These are phyloP conservation scores for Ploettnerulaceae sp. DNA, from an alignment of 2,329 filamentous ascomycete genomes.

Conservation along the genomic window DNA sequence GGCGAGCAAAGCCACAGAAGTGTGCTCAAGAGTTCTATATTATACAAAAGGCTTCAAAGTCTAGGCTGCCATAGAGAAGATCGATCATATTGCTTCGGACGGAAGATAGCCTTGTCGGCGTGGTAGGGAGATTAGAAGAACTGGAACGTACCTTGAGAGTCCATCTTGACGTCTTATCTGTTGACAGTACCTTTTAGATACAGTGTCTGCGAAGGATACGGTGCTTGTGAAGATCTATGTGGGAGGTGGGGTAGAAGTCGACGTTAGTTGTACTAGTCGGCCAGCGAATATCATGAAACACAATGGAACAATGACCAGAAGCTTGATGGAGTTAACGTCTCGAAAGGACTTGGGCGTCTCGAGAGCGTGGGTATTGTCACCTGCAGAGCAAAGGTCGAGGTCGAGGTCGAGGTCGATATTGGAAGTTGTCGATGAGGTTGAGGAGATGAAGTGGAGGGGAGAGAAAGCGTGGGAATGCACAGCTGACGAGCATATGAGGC, in stretches of 20 bases:
- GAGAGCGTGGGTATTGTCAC: not conserved
- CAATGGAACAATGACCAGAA: not conserved
- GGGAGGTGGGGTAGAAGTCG: not conserved
- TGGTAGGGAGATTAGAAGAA: not conserved
- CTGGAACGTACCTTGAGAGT: constrained; percentile 20
- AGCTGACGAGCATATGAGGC: not conserved
- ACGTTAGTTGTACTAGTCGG: not conserved
- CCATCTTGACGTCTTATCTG: constrained; percentile 19
- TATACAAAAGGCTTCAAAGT: not conserved
- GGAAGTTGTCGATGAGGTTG: not conserved
- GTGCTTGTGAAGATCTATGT: not conserved
- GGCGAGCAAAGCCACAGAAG: not conserved
- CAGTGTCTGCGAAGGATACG: not conserved
- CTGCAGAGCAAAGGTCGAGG: constrained; percentile 8
- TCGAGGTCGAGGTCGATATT: not conserved
- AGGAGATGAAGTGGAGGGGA: not conserved
- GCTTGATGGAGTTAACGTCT: not conserved
- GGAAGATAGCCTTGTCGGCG: not conserved
- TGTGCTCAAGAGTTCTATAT: not conserved
- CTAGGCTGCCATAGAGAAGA: too few relatives aligned
- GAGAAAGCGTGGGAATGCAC: not conserved
- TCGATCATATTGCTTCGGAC: too few relatives aligned
- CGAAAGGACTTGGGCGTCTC: not conserved
- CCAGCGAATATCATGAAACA: constrained; percentile 4
- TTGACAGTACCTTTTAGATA: too few relatives aligned